phyloP scores from a whole-genome alignment of 2,329 filamentous ascomycete species.

The Domatiomyces globalis region DNA sequence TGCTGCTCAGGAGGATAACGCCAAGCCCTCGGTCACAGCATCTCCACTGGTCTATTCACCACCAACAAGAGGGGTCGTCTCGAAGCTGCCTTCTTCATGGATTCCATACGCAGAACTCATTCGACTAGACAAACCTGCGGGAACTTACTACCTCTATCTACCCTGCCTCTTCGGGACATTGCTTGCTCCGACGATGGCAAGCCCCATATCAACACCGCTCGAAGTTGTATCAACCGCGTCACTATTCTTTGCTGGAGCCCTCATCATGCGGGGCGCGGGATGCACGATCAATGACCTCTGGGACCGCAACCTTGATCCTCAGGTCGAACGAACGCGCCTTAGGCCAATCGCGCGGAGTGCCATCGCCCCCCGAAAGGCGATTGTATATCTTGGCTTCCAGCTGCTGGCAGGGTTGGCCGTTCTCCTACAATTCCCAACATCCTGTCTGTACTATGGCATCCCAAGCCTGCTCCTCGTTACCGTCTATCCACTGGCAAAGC shows the following conservation, averaged over 20 bases:
- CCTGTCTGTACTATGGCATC: slow-evolving; percentile 31
- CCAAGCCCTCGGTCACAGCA: neutral
- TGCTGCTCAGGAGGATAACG: neutral
- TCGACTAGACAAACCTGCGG: slow-evolving; percentile 38
- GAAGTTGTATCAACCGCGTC: slow-evolving; percentile 27
- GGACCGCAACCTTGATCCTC: slow-evolving; percentile 40
- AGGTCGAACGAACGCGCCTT: slow-evolving; percentile 37
- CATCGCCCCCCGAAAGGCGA: slow-evolving; percentile 30
- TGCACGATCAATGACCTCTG: slow-evolving; percentile 45
- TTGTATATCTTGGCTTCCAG: slow-evolving; percentile 33
- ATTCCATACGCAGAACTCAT: slow-evolving; percentile 42
- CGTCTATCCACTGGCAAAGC: slow-evolving; percentile 39
- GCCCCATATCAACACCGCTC: slow-evolving; percentile 19
- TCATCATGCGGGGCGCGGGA: slow-evolving; percentile 37
- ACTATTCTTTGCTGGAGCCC: slow-evolving; percentile 29
- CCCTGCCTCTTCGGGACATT: slow-evolving; percentile 37
- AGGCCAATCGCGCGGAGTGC: slow-evolving; percentile 40
- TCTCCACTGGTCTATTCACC: slow-evolving; percentile 27
- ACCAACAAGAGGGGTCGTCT: slow-evolving; percentile 33
- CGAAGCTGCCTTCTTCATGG: slow-evolving; percentile 35
- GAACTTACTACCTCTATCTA: slow-evolving; percentile 41
- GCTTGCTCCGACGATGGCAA: slow-evolving; percentile 28
- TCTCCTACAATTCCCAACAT: slow-evolving; percentile 29
- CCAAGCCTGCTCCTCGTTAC: slow-evolving; percentile 31
- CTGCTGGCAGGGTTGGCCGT: slow-evolving; percentile 29